These are phyloP conservation scores for Anthoceros angustus DNA, from an alignment of 225 moss, liverwort and hornwort species.

Conservation along the genomic window DNA sequence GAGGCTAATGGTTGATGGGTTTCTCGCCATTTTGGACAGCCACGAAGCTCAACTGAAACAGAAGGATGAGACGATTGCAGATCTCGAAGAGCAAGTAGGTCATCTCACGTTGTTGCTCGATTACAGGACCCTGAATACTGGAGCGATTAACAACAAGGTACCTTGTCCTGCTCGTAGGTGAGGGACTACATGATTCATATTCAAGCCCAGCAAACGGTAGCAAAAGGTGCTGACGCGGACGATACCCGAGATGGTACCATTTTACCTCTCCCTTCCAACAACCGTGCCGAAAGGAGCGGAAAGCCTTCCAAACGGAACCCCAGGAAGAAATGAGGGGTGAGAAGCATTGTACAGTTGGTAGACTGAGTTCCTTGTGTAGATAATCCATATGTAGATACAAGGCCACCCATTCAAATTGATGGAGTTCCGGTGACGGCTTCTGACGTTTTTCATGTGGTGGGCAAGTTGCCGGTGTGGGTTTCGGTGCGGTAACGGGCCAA, in stretches of 20 bases:
- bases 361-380: no score
- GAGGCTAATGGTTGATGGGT: neutral
- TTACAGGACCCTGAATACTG: neutral
- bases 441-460: no score
- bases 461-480: no score
- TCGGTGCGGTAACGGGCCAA: no score
- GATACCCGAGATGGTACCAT: conserved; percentile 81
- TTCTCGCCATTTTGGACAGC: conserved; percentile 19
- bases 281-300: neutral
- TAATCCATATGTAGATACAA: no score
- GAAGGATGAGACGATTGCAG: conserved; percentile 53
- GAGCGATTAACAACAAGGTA: neutral
- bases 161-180: conserved; percentile 27
- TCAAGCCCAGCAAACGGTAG: conserved; percentile 70
- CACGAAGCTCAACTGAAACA: conserved; percentile 26
- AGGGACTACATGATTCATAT: conserved; percentile 86
- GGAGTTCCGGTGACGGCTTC: no score
- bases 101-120: neutral
- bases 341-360: neutral
- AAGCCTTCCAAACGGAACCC: neutral
- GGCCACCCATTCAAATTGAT: no score
- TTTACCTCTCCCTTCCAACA: conserved; percentile 45
- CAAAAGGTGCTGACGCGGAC: conserved; percentile 37
- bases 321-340: neutral
- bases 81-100: conserved; percentile 79